Base-by-base conservation (phyloP, 148 eudicot genomes). In the Chenopodium formosanum region DNA sequence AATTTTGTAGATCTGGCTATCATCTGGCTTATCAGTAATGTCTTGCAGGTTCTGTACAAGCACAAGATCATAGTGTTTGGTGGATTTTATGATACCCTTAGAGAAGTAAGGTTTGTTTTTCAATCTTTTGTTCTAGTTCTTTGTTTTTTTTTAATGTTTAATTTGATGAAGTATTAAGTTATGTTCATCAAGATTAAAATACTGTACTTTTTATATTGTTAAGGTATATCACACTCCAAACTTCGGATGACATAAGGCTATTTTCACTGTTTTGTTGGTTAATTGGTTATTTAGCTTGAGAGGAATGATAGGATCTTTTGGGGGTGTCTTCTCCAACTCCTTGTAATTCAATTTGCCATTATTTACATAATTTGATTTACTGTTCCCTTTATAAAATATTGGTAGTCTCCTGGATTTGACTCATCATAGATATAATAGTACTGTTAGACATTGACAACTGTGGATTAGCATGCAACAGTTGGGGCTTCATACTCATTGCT, bases 31-130 rank as follows among this genome's bases (percentile, higher is more conserved):
- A 9, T 63, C 27, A 29, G 74, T 17, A 67, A 74, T 22, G 25
- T 52, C 66, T 87, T 89, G 75, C 92, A 96, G 99, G 92, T 96
- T 80, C 83, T 92, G 83, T 96, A 96, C 92, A 96, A 96, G 91
- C 99, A 94, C 89, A 96, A 96, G 91, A 91, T 96, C 70, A 85
- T 94, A 83, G 89, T 96, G 75, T 96, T 96, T 90, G 99, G 99
- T 74, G 99, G 99, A 76, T 96, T 96, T 82, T 96, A 96, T 85
- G 99, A 96, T 83, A 96, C 99, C 77, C 97, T 96, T 75, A 89
- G 99, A 88, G 99, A 96, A 96, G 99, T 96, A 90, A 96, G 99
- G 99, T 96, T 50, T 83, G 88, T 76, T 58, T 75, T 63, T 68
- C 29, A 17, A 37, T 78, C 78, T 40, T 19, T 72, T 29, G 70